A percentile compares a stretch with the other conserved stretches of the same genome.
phyloP scores from a whole-genome alignment of 1,139 yeast species.

The Geotrichum europaeum region DNA sequence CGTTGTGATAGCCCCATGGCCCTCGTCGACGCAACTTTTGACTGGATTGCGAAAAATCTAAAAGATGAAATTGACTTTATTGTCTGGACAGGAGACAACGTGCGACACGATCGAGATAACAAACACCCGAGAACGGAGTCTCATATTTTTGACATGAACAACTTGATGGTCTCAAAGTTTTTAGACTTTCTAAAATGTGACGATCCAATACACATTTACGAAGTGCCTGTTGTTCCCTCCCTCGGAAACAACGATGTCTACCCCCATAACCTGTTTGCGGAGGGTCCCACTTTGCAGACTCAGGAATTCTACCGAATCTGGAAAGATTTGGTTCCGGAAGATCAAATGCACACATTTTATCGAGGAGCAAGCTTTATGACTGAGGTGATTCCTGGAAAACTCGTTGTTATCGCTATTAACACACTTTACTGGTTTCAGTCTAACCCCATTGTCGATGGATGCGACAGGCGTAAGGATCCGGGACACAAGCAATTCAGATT shows the following conservation, averaged over 20 bases:
- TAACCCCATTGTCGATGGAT: conserved; percentile 77
- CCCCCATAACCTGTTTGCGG: conserved; percentile 77
- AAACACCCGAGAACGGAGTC: conserved; percentile 61
- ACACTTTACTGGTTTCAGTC: conserved; percentile 68
- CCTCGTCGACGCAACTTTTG: conserved; percentile 55
- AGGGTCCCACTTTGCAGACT: conserved; percentile 84
- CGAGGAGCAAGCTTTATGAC: conserved; percentile 67
- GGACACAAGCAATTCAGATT: conserved; percentile 71
- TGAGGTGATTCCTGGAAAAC: conserved; percentile 69
- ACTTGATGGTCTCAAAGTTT: conserved; percentile 52
- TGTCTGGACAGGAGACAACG: conserved; percentile 86
- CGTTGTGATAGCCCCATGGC: conserved; percentile 56
- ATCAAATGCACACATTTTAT: conserved; percentile 66
- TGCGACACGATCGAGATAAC: conserved; percentile 80
- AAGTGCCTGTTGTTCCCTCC: conserved; percentile 54
- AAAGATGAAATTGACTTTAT: conserved; percentile 76
- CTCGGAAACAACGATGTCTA: conserved; percentile 83
- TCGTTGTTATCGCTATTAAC: conserved; percentile 73
- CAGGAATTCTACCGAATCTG: conserved; percentile 69
- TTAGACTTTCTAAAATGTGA: conserved; percentile 46
- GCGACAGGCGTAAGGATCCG: conserved; percentile 65
- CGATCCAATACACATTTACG: conserved; percentile 33
- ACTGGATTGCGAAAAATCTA: conserved; percentile 58
- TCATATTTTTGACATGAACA: conserved; percentile 65
- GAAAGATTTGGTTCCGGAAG: conserved; percentile 63